Evolutionary conservation across 441 rosid species (phyloP).

Genomic region (Cnidoscolus chayamansa): DNA sequence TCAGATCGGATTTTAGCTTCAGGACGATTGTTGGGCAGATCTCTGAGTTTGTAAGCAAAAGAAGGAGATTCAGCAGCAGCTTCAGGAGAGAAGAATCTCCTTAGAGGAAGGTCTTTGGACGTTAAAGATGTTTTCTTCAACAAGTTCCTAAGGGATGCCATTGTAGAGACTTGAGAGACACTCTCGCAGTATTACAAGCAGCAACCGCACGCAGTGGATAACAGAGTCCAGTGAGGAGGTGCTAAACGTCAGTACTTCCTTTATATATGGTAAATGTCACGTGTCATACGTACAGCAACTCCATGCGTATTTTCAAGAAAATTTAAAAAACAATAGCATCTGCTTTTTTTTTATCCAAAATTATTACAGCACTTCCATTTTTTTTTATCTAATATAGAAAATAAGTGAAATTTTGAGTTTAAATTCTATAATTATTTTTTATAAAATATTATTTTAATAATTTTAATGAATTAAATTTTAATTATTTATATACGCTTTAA

Average conservation of each 20-base stretch:
- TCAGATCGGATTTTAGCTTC: conserved; percentile 53
- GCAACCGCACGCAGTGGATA: not conserved
- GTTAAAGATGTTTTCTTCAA: conserved; percentile 33
- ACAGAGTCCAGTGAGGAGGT: not conserved
- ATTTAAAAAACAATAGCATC: too few species aligned
- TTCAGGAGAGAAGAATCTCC: conserved; percentile 44
- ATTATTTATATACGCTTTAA: too few species aligned
- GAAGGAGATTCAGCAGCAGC: conserved; percentile 38
- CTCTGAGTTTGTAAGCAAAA: conserved; percentile 57
- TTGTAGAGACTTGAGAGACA: conserved; percentile 18
- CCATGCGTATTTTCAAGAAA: too few species aligned
- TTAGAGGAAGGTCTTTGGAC: conserved; percentile 22
- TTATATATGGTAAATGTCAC: not conserved
- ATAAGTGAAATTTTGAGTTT: too few species aligned
- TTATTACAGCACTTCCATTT: too few species aligned
- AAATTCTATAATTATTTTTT: too few species aligned
- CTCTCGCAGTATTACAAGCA: not conserved
- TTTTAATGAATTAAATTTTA: too few species aligned
- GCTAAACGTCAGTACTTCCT: not conserved
- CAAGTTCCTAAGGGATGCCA: conserved; percentile 47
- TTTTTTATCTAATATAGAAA: too few species aligned
- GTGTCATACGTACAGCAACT: not conserved
- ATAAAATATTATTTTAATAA: too few species aligned
- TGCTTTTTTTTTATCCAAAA: too few species aligned
- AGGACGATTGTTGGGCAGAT: conserved; percentile 65